Evolutionary conservation across 345 rosid species (phyloP).

Genomic region (Eutrema yunnanense): DNA sequence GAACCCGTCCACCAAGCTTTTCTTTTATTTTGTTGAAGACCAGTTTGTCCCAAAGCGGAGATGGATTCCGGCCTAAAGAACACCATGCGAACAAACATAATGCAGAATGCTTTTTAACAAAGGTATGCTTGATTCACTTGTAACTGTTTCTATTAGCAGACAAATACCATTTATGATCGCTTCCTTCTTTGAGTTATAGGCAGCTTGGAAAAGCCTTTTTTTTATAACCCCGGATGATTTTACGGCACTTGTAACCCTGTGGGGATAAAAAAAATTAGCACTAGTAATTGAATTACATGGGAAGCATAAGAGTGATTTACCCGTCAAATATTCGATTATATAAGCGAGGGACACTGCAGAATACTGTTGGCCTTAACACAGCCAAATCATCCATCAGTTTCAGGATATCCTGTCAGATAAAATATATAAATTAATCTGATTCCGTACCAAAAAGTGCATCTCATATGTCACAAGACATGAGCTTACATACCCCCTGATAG

Average conservation of each 20-base stretch:
- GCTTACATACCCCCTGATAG: conserved; percentile 78
- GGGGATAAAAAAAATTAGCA: conserved; percentile 6
- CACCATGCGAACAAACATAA: conserved; percentile 3
- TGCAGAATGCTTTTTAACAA: background rate
- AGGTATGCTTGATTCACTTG: background rate
- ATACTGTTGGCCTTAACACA: conserved; percentile 73
- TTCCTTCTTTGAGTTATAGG: conserved; percentile 81
- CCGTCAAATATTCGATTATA: conserved; percentile 81
- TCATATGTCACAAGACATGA: background rate
- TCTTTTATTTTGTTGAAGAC: conserved; percentile 78
- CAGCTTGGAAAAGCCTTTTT: conserved; percentile 67
- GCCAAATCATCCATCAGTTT: conserved; percentile 84
- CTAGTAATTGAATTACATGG: background rate
- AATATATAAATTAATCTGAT: background rate
- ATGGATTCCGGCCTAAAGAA: conserved; percentile 54
- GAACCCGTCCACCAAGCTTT: conserved; percentile 83
- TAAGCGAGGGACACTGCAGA: conserved; percentile 91
- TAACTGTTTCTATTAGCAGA: background rate
- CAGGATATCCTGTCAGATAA: conserved; percentile 61
- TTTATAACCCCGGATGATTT: conserved; percentile 63
- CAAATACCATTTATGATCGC: conserved; percentile 61
- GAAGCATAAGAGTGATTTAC: conserved; percentile 34
- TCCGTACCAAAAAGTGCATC: background rate
- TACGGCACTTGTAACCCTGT: conserved; percentile 71
- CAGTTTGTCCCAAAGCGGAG: conserved; percentile 78